Conservation (phyloP, 805 yeast species). For the Ogataea nitratoaversa region DNA sequence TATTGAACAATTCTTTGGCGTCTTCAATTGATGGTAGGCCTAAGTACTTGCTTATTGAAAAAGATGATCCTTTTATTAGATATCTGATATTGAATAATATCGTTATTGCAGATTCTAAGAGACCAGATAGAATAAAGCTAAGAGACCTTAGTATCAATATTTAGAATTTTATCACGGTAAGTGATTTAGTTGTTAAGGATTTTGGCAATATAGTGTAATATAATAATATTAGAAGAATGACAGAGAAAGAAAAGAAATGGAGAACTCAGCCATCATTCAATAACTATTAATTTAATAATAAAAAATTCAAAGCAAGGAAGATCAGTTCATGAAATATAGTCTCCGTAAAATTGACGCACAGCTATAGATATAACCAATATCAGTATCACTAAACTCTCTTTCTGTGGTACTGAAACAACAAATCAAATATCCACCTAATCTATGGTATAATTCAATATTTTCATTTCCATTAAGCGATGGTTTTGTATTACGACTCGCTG, state of each 20-base stretch:
- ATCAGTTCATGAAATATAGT: constrained; percentile 35
- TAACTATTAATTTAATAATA: too few relatives aligned
- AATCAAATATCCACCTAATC: constrained; percentile 51
- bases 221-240: constrained; percentile 1
- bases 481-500: not conserved
- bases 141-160: constrained; percentile 19
- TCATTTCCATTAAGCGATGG: not conserved
- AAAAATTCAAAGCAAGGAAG: too few relatives aligned
- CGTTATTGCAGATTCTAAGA: constrained; percentile 23
- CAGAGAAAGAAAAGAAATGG: not conserved
- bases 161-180: too few relatives aligned
- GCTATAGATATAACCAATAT: constrained; percentile 42
- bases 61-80: constrained; percentile 32
- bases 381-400: constrained; percentile 30
- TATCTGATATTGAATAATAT: constrained; percentile 27
- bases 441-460: constrained; percentile 39
- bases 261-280: not conserved
- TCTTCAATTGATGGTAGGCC: constrained; percentile 8
- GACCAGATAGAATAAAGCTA: constrained; percentile 26
- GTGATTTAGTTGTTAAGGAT: too few relatives aligned
- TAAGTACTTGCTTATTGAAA: constrained; percentile 22
- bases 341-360: constrained; percentile 46
- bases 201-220: not conserved
- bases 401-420: constrained; percentile 38
- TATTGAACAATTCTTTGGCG: constrained; percentile 28